phyloP scores from a whole-genome alignment of 2,329 filamentous ascomycete genomes.

The Rhinocladiella mackenziei region DNA sequence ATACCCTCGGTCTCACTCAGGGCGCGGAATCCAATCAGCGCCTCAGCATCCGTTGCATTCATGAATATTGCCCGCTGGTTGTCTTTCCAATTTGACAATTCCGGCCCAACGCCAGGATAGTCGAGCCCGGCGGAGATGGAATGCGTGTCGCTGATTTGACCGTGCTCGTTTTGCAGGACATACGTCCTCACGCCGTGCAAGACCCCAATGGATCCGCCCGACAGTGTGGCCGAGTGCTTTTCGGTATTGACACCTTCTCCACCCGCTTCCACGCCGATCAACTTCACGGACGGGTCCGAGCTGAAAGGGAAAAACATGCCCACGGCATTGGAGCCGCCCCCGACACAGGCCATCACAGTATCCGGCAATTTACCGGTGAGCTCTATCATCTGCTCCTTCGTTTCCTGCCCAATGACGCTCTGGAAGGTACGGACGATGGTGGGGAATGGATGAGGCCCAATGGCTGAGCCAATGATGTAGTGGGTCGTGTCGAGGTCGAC shows the following conservation, averaged over 20 bases:
- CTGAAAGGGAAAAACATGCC: conserved; percentile 99
- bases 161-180: conserved; percentile 85
- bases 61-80: conserved; percentile 79
- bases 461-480: conserved; percentile 97
- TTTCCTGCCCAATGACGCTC: conserved; percentile 91
- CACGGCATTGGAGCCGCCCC: conserved; percentile 88
- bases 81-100: conserved; percentile 91
- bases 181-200: conserved; percentile 95
- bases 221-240: conserved; percentile 82
- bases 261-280: conserved; percentile 90
- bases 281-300: conserved; percentile 76
- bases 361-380: conserved; percentile 86
- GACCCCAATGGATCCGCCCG: conserved; percentile 83
- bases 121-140: conserved; percentile 94
- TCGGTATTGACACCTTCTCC: conserved; percentile 85
- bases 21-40: conserved; percentile 79
- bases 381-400: conserved; percentile 82
- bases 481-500: conserved; percentile 88
- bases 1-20: conserved; percentile 90
- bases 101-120: conserved; percentile 94
- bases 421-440: conserved; percentile 98
- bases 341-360: conserved; percentile 93
- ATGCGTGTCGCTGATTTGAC: conserved; percentile 92
- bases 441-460: conserved; percentile 95
- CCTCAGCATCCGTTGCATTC: conserved; percentile 85